These are phyloP conservation scores for Isoetes engelmannii DNA, from an alignment of 83 land plant genomes.

Conservation along the genomic window DNA sequence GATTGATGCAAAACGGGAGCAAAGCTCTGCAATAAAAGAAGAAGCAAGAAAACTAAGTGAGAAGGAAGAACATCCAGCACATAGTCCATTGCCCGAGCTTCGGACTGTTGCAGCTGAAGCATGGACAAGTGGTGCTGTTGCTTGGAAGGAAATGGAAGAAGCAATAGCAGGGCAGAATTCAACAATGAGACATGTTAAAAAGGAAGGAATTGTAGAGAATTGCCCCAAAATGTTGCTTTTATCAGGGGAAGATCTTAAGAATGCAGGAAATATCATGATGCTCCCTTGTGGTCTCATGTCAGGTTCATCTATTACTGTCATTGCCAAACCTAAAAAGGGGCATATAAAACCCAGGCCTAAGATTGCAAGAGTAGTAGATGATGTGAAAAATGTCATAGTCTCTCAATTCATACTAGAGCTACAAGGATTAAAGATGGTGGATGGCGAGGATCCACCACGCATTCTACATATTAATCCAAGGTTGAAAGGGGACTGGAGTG, in stretches of 20 bases:
- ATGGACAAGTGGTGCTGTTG: constrained; percentile 46
- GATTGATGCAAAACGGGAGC: background rate
- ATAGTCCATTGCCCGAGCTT: constrained; percentile 25
- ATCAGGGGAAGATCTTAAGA: constrained; percentile 19
- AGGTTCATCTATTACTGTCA: constrained; percentile 62
- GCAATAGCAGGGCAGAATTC: constrained; percentile 9
- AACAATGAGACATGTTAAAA: background rate
- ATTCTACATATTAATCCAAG: constrained; percentile 76
- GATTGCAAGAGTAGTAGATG: constrained; percentile 25
- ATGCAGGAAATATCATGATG: constrained; percentile 28
- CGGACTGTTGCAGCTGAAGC: constrained; percentile 63
- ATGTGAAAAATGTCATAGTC: constrained; percentile 23
- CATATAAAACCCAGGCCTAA: constrained; percentile 42
- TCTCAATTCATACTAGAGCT: constrained; percentile 73
- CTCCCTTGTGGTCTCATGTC: constrained; percentile 62
- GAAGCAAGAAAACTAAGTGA: background rate
- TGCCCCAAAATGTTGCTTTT: constrained; percentile 45
- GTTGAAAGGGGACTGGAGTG: constrained; percentile 77
- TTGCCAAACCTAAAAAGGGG: constrained; percentile 44
- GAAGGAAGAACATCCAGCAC: background rate
- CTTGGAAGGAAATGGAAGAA: constrained; percentile 52
- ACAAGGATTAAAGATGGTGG: constrained; percentile 55
- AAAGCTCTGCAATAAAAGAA: background rate
- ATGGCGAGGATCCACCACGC: constrained; percentile 70
- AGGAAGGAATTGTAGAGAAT: constrained; percentile 33